Conservation (phyloP, 1,284 basidiomycete species). For the Abortiporus biennis region DNA sequence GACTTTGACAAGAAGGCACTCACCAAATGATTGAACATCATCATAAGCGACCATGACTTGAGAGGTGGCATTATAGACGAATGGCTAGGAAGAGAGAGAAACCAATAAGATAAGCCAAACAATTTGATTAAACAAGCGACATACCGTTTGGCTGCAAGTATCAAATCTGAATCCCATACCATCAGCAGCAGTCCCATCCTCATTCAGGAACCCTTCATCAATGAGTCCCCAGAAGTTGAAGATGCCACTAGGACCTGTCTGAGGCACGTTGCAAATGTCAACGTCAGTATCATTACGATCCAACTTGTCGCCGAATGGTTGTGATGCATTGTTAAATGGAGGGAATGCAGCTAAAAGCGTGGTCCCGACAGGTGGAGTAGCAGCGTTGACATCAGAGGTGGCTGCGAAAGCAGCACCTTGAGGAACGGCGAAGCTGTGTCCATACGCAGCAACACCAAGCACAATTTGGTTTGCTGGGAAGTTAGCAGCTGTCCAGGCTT, state of each 20-base stretch:
- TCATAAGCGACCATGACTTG: slow-evolving; percentile 36
- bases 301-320: slow-evolving; percentile 38
- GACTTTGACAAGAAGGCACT: slow-evolving; percentile 4
- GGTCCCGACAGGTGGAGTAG: slow-evolving; percentile 10
- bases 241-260: slow-evolving; percentile 28
- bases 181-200: slow-evolving; percentile 26
- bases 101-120: background rate
- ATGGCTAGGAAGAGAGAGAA: slow-evolving; percentile 27
- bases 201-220: slow-evolving; percentile 31
- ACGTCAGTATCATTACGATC: slow-evolving; percentile 23
- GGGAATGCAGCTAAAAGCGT: slow-evolving; percentile 29
- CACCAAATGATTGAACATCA: slow-evolving; percentile 30
- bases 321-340: slow-evolving; percentile 28
- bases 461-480: slow-evolving; percentile 60
- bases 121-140: slow-evolving; percentile 14
- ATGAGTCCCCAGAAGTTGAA: slow-evolving; percentile 38
- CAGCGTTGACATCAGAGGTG: slow-evolving; percentile 7
- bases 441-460: slow-evolving; percentile 59
- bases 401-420: slow-evolving; percentile 23
- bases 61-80: slow-evolving; percentile 35
- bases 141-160: slow-evolving; percentile 40
- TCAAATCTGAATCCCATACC: slow-evolving; percentile 40
- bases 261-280: slow-evolving; percentile 29
- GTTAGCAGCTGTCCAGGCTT: slow-evolving; percentile 55
- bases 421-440: slow-evolving; percentile 36